Evolutionary conservation across 805 yeast species (phyloP).

Genomic region (Tetrapisispora taiwanensis): DNA sequence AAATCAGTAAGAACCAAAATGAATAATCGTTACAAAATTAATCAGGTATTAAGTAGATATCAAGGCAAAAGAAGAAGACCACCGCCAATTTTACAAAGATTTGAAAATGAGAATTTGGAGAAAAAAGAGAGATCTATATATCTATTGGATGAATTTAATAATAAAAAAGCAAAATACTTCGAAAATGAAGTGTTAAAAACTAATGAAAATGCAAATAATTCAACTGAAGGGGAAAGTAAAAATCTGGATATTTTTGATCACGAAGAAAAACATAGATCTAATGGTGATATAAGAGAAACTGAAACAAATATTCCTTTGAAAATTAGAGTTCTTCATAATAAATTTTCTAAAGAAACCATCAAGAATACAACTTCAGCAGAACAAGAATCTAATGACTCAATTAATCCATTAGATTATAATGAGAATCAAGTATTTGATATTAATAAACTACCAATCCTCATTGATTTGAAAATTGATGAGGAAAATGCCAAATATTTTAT

Average conservation of each 20-base stretch:
- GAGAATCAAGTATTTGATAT: constrained; percentile 19
- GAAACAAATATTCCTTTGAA: neutral
- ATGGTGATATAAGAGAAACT: neutral
- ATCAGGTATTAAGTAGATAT: constrained; percentile 26
- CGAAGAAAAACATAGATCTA: neutral
- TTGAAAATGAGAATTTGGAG: constrained; percentile 4
- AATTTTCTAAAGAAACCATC: neutral
- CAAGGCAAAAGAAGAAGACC: constrained; percentile 21
- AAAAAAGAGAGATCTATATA: constrained; percentile 7
- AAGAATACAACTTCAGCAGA: neutral
- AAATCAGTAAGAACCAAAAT: constrained; percentile 42
- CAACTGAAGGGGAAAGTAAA: no score
- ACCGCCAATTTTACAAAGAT: constrained; percentile 20
- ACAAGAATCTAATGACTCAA: neutral
- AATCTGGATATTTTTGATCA: neutral
- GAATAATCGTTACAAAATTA: constrained; percentile 30
- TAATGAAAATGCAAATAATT: neutral
- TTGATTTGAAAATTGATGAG: constrained; percentile 1
- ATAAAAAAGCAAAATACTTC: constrained; percentile 2
- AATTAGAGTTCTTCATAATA: neutral
- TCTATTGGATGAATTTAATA: constrained; percentile 5
- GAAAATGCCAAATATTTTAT: neutral
- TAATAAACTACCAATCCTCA: constrained; percentile 12
- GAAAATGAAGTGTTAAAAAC: neutral
- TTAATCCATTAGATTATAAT: constrained; percentile 12